Conservation (phyloP, 108 stramenopile species). For the Pseudonitzschia multiseries region DNA sequence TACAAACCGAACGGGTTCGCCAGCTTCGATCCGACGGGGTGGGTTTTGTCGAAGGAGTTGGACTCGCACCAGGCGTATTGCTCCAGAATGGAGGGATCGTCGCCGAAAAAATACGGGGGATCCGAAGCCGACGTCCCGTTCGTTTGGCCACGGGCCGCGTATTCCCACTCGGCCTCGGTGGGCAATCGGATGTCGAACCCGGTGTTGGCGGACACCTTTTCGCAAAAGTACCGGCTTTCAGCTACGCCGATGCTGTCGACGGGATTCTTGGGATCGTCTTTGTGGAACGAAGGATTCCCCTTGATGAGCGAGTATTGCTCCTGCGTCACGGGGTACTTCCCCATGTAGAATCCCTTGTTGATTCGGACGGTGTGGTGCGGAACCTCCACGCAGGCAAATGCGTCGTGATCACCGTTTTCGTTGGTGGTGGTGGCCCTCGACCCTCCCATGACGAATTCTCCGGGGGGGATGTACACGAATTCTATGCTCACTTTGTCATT, state of each 20-base stretch:
- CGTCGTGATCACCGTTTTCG: background rate
- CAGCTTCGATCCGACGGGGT: conserved; percentile 18
- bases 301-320: background rate
- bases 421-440: background rate
- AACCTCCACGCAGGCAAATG: conserved; percentile 15
- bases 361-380: conserved; percentile 11
- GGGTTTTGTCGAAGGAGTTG: conserved; percentile 10
- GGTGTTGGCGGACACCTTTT: background rate
- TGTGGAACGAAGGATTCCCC: conserved; percentile 10
- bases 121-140: background rate
- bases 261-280: conserved; percentile 15
- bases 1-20: conserved; percentile 24
- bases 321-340: conserved; percentile 22
- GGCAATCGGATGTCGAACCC: conserved; percentile 12
- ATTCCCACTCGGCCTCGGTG: conserved; percentile 25
- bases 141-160: conserved; percentile 8
- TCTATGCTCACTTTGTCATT: background rate
- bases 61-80: conserved; percentile 10
- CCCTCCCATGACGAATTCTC: conserved; percentile 18
- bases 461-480: conserved; percentile 18
- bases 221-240: background rate
- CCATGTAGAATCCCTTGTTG: conserved; percentile 17
- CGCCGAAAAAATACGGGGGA: conserved; percentile 5
- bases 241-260: conserved; percentile 7
- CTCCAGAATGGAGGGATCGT: background rate